These are phyloP conservation scores for Quercus glauca DNA, from an alignment of 306 rosid genomes.

Conservation along the genomic window DNA sequence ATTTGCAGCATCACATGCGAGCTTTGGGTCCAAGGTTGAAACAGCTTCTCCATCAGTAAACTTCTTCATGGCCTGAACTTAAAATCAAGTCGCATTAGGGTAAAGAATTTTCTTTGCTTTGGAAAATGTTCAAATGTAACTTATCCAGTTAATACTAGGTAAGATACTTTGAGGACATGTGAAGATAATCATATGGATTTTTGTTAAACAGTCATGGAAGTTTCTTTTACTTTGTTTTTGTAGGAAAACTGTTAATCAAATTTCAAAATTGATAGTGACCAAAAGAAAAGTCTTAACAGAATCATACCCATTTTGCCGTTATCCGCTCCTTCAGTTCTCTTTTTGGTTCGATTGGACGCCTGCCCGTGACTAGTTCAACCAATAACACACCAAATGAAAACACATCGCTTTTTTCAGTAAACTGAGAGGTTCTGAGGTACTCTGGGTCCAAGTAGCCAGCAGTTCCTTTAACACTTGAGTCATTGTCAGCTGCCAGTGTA, in stretches of 20 bases:
- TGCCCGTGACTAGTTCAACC: no score
- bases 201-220: neutral
- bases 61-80: conserved; percentile 83
- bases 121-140: neutral
- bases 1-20: conserved; percentile 51
- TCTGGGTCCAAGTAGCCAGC: conserved; percentile 55
- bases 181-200: neutral
- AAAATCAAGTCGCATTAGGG: conserved; percentile 10
- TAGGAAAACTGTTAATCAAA: neutral
- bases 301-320: conserved; percentile 79
- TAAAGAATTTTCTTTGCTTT: neutral
- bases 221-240: neutral
- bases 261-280: neutral
- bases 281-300: conserved; percentile 16
- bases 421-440: no score
- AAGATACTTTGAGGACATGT: neutral
- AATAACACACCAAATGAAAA: no score
- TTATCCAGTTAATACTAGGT: neutral
- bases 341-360: no score
- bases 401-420: no score
- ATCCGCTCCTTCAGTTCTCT: conserved; percentile 20
- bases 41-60: conserved; percentile 59
- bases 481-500: conserved; percentile 65
- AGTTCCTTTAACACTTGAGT: conserved; percentile 86
- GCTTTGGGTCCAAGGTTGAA: conserved; percentile 65